phyloP scores from a whole-genome alignment of 2,329 filamentous ascomycete genomes.

The Beauveria australis region DNA sequence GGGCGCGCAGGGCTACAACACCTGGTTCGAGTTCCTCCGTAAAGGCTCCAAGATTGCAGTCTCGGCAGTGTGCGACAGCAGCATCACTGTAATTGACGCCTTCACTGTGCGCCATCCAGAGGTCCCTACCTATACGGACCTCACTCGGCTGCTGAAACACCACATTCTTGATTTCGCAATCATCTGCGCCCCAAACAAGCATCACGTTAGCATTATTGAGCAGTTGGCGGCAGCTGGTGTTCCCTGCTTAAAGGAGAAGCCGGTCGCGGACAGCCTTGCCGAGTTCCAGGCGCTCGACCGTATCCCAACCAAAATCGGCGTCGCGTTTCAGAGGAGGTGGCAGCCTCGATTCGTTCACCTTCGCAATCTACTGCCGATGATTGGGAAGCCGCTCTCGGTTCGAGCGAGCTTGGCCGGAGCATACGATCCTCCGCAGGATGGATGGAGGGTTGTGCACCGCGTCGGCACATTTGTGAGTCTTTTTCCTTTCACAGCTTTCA shows the following conservation, averaged over 20 bases:
- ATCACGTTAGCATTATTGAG: not conserved
- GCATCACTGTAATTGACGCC: not conserved
- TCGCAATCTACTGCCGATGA: not conserved
- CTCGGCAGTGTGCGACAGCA: not conserved
- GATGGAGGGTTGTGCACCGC: not conserved
- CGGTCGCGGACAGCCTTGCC: not conserved
- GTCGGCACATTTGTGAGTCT: slow-evolving; percentile 2
- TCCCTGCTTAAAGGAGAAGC: slow-evolving; percentile 3
- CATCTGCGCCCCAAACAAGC: not conserved
- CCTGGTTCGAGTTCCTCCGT: not conserved
- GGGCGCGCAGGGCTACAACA: not conserved
- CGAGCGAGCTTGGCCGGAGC: not conserved
- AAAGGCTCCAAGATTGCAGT: not conserved
- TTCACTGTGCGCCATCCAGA: not conserved
- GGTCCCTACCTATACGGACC: not conserved
- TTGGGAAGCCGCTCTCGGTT: not conserved
- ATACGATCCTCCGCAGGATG: slow-evolving; percentile 1
- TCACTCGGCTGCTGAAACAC: not conserved
- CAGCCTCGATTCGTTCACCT: not conserved
- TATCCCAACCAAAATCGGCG: not conserved
- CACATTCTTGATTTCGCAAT: not conserved
- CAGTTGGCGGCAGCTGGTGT: not conserved
- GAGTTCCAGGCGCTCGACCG: not conserved
- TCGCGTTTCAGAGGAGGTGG: slow-evolving; percentile 4
- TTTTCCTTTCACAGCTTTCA: not conserved